Evolutionary conservation across 2,329 filamentous ascomycete species (phyloP).

Genomic region (Penicillium frequentans): DNA sequence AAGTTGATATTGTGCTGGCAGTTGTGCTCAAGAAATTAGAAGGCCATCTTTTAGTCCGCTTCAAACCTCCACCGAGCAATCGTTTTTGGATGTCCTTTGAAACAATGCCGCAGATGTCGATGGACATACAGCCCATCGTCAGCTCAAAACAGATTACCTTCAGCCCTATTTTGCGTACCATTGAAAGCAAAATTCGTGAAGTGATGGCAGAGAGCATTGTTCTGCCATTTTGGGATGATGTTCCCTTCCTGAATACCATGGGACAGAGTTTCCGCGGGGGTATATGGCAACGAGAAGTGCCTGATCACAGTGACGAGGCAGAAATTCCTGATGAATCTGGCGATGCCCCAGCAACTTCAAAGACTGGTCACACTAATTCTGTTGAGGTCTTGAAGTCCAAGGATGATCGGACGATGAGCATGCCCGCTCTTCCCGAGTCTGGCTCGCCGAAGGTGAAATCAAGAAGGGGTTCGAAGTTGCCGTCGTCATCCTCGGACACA

Average conservation of each 20-base stretch:
- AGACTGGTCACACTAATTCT: constrained; percentile 17
- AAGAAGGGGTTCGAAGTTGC: constrained; percentile 29
- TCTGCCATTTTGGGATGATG: constrained; percentile 92
- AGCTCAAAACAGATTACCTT: constrained; percentile 95
- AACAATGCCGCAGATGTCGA: constrained; percentile 87
- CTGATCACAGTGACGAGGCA: constrained; percentile 42
- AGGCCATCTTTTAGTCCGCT: constrained; percentile 78
- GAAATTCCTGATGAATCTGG: constrained; percentile 40
- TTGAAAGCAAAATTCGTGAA: constrained; percentile 92
- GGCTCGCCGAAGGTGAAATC: constrained; percentile 23
- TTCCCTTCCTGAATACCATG: constrained; percentile 82
- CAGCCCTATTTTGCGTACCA: constrained; percentile 84
- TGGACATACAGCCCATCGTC: constrained; percentile 93
- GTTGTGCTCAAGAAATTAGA: constrained; percentile 82
- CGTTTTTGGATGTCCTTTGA: constrained; percentile 95
- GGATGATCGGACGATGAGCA: constrained; percentile 37
- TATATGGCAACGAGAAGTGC: constrained; percentile 62
- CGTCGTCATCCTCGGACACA: constrained; percentile 22
- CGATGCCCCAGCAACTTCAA: constrained; percentile 22
- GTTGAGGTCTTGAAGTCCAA: constrained; percentile 32
- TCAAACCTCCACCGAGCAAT: constrained; percentile 95
- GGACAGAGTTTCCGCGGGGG: constrained; percentile 80
- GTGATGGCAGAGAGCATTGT: constrained; percentile 91
- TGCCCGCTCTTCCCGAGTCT: constrained; percentile 31
- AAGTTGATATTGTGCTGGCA: constrained; percentile 85